Evolutionary conservation across 2,329 filamentous ascomycete species (phyloP).

Genomic region (Sphaerostilbella broomeana): DNA sequence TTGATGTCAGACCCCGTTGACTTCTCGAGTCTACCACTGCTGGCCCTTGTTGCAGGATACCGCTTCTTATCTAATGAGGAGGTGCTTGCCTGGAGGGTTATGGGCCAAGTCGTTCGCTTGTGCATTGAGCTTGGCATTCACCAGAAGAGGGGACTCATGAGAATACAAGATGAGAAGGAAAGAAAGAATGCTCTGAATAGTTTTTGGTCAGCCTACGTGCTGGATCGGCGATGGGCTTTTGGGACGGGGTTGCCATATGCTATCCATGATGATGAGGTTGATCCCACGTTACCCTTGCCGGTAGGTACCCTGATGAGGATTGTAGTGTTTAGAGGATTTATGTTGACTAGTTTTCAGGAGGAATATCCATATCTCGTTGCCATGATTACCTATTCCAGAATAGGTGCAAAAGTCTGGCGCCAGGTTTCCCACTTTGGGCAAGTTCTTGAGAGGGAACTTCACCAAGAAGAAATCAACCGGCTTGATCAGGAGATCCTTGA

Average conservation of each 20-base stretch:
- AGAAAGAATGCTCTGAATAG: slow-evolving; percentile 61
- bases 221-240: slow-evolving; percentile 84
- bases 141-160: slow-evolving; percentile 64
- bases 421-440: slow-evolving; percentile 65
- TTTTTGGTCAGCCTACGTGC: slow-evolving; percentile 81
- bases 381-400: slow-evolving; percentile 78
- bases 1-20: slow-evolving; percentile 48
- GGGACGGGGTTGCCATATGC: slow-evolving; percentile 84
- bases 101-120: slow-evolving; percentile 73
- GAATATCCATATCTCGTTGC: slow-evolving; percentile 65
- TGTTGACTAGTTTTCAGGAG: slow-evolving; percentile 28
- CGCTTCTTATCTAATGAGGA: slow-evolving; percentile 84
- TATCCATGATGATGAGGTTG: slow-evolving; percentile 79
- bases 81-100: slow-evolving; percentile 76
- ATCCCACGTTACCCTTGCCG: slow-evolving; percentile 69
- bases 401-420: slow-evolving; percentile 82
- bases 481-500: slow-evolving; percentile 78
- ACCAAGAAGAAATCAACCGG: slow-evolving; percentile 67
- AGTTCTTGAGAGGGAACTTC: slow-evolving; percentile 54
- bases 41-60: slow-evolving; percentile 55
- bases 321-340: neutral
- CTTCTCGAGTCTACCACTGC: slow-evolving; percentile 41
- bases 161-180: slow-evolving; percentile 62
- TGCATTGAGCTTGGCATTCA: slow-evolving; percentile 81
- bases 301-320: slow-evolving; percentile 51